Percentiles rank a stretch among this genome's conserved stretches.
Conservation (phyloP, 345 rosid genomes). For the Euphorbia tirucalli region DNA sequence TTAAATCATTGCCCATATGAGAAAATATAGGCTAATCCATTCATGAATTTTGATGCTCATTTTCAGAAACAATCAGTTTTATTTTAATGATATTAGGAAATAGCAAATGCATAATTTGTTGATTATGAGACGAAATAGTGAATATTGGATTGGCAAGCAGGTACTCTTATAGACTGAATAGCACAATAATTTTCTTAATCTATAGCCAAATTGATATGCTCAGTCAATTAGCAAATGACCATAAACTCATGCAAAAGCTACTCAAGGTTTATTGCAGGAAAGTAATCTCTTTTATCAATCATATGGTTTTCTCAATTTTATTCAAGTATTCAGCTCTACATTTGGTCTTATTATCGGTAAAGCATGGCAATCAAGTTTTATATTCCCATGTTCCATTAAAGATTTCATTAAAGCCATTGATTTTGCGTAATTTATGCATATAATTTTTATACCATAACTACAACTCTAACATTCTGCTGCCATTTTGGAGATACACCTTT, state of each 20-base stretch:
- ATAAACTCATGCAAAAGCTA: neutral
- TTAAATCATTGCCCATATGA: conserved; percentile 1
- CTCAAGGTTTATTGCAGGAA: neutral
- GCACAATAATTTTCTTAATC: neutral
- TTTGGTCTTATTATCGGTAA: neutral
- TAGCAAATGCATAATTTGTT: neutral
- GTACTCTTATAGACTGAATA: neutral
- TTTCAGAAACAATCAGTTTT: neutral
- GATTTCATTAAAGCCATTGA: neutral
- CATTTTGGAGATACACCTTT: too few relatives aligned
- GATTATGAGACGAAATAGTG: neutral
- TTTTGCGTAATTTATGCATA: neutral
- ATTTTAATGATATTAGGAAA: neutral
- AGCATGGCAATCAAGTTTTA: neutral
- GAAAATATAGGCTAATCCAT: neutral
- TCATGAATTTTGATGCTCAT: neutral
- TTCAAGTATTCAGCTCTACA: neutral
- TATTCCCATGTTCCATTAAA: neutral
- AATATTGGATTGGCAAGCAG: neutral
- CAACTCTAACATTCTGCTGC: neutral
- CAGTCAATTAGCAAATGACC: neutral
- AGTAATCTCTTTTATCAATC: too few relatives aligned
- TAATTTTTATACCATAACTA: neutral
- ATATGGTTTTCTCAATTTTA: neutral
- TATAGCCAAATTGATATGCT: neutral